Percentiles rank a stretch among this genome's conserved stretches.
These are phyloP conservation scores for Mycena amicta DNA, from an alignment of 768 basidiomycete species.

Conservation along the genomic window DNA sequence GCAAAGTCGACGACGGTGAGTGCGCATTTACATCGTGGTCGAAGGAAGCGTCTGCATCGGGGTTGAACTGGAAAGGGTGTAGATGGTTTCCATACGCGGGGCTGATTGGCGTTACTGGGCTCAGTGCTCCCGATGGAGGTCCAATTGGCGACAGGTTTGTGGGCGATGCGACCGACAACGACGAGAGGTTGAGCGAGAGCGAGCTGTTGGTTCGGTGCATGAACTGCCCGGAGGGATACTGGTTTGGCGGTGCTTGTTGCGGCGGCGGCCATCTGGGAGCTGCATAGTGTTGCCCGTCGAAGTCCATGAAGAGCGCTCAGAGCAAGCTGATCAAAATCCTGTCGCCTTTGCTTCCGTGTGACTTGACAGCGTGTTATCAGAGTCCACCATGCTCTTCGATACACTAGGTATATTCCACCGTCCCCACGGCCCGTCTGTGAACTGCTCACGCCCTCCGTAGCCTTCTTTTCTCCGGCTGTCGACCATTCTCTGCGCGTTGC, in stretches of 20 bases:
- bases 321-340: background rate
- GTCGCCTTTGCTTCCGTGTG: background rate
- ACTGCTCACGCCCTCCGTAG: too few relatives aligned
- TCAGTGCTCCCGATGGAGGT: slow-evolving; percentile 43
- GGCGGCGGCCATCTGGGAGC: background rate
- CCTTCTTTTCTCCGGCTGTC: background rate
- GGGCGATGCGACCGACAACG: slow-evolving; percentile 67
- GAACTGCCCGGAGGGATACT: background rate
- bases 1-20: slow-evolving; percentile 59
- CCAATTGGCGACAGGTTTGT: slow-evolving; percentile 66
- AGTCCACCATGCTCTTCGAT: background rate
- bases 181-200: slow-evolving; percentile 69
- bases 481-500: slow-evolving; percentile 19
- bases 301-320: background rate
- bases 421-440: too few relatives aligned
- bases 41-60: slow-evolving; percentile 31
- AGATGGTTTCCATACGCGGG: slow-evolving; percentile 48
- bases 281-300: background rate
- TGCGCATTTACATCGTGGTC: slow-evolving; percentile 33
- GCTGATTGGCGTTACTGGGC: slow-evolving; percentile 64
- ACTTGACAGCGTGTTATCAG: background rate
- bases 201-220: slow-evolving; percentile 35
- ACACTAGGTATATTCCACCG: too few relatives aligned
- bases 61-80: slow-evolving; percentile 54
- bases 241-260: background rate